Conservation (phyloP, 164 flowering plant genomes). For the Nymphaea colorata region DNA sequence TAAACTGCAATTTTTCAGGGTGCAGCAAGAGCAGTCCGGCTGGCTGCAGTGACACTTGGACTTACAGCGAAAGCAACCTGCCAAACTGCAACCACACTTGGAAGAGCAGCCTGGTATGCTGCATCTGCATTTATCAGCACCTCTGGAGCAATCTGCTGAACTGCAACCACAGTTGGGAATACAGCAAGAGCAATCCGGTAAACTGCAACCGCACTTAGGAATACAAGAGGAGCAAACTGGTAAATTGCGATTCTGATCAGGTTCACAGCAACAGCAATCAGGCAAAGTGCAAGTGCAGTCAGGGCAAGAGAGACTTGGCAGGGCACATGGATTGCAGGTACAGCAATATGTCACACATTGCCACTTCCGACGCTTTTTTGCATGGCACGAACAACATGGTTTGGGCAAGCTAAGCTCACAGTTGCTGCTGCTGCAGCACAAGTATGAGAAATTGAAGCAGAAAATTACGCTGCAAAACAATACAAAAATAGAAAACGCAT, state of each 20-base stretch:
- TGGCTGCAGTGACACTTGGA: not conserved
- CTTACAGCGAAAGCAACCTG: not conserved
- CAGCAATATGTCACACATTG: not conserved
- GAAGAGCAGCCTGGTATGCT: not conserved
- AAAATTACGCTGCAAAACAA: not conserved
- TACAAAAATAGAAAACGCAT: no score
- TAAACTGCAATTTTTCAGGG: not conserved
- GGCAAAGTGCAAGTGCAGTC: no score
- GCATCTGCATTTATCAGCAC: no score
- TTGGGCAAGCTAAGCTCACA: not conserved
- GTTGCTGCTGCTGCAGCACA: not conserved
- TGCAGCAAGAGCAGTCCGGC: not conserved
- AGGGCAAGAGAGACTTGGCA: no score
- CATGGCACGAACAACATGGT: not conserved
- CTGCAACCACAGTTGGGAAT: no score
- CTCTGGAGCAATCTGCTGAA: no score
- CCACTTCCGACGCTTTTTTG: not conserved
- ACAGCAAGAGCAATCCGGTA: no score
- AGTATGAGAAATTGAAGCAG: not conserved
- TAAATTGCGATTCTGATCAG: no score
- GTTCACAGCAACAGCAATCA: no score
- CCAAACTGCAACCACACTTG: not conserved
- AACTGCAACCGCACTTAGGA: no score
- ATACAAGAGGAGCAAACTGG: no score
- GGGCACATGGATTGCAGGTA: not conserved